Evolutionary conservation across 2,329 filamentous ascomycete genomes (phyloP).

Genomic region (Hortaea werneckii): DNA sequence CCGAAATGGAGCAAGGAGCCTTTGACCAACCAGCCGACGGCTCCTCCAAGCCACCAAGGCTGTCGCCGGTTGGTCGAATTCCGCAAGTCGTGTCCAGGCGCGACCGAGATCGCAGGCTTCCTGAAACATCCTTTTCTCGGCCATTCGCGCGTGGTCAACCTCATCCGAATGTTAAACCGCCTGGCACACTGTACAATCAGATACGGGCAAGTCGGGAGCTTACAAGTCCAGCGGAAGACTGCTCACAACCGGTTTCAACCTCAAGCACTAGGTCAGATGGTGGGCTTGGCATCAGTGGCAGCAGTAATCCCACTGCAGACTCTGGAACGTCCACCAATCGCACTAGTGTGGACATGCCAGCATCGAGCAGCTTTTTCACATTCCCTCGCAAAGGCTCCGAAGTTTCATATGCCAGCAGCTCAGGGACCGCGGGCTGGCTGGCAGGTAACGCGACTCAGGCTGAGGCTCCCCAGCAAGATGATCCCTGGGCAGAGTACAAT

Average conservation of each 20-base stretch:
- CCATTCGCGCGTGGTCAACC: conserved; percentile 53
- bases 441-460: conserved; percentile 1
- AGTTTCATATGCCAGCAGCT: conserved; percentile 46
- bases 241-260: conserved; percentile 19
- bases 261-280: conserved; percentile 18
- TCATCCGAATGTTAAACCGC: conserved; percentile 17
- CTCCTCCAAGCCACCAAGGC: conserved; percentile 30
- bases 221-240: conserved; percentile 20
- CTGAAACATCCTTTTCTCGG: conserved; percentile 73
- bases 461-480: conserved; percentile 51
- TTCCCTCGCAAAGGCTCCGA: conserved; percentile 67
- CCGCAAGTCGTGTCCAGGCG: conserved; percentile 65
- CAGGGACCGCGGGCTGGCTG: conserved; percentile 46
- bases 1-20: conserved; percentile 7
- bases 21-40: conserved; percentile 39
- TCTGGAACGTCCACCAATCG: conserved; percentile 16
- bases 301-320: conserved; percentile 13
- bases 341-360: conserved; percentile 15
- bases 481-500: conserved; percentile 91
- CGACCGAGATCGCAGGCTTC: conserved; percentile 53
- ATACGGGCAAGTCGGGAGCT: conserved; percentile 19
- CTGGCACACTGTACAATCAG: conserved; percentile 20
- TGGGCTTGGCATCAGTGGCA: conserved; percentile 8
- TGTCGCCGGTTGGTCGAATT: conserved; percentile 76
- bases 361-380: conserved; percentile 53